Evolutionary conservation across 768 basidiomycete genomes (phyloP).

Genomic region (Amanita molliuscula): DNA sequence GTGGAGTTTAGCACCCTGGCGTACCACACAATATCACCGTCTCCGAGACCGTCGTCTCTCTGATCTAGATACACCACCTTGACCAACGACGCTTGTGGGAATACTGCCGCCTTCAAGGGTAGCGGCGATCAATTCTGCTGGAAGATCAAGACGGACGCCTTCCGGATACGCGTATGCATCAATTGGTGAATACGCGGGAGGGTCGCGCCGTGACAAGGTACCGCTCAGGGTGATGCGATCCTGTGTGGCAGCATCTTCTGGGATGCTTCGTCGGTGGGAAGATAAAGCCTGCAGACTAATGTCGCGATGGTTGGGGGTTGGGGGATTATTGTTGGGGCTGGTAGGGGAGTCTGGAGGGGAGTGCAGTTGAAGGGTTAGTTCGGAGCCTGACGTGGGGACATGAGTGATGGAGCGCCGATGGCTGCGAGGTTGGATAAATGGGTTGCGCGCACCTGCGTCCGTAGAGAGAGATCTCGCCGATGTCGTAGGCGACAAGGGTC

Average conservation of each 20-base stretch:
- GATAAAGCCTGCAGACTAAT: constrained; percentile 67
- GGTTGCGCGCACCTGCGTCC: constrained; percentile 76
- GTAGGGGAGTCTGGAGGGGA: constrained; percentile 72
- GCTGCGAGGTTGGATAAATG: constrained; percentile 66
- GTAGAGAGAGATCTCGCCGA: constrained; percentile 55
- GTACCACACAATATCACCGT: constrained; percentile 27
- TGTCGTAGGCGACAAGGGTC: constrained; percentile 29
- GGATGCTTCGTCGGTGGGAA: constrained; percentile 26
- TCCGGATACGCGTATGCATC: constrained; percentile 78
- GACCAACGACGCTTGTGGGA: constrained; percentile 49
- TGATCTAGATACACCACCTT: constrained; percentile 32
- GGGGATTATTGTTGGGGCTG: constrained; percentile 66
- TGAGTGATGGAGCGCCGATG: constrained; percentile 59
- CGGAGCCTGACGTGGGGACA: constrained; percentile 54
- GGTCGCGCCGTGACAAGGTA: constrained; percentile 46
- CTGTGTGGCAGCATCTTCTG: constrained; percentile 9
- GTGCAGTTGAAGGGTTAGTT: constrained; percentile 61
- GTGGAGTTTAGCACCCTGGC: constrained; percentile 12
- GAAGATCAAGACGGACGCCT: constrained; percentile 88
- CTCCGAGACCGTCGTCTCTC: constrained; percentile 52
- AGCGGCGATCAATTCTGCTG: constrained; percentile 85
- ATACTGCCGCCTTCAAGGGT: constrained; percentile 69
- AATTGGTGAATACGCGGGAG: constrained; percentile 83
- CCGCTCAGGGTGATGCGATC: background rate
- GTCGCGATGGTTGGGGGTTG: constrained; percentile 76